Evolutionary conservation across 2,329 filamentous ascomycete species (phyloP).

Genomic region (Fusarium bactridioides): DNA sequence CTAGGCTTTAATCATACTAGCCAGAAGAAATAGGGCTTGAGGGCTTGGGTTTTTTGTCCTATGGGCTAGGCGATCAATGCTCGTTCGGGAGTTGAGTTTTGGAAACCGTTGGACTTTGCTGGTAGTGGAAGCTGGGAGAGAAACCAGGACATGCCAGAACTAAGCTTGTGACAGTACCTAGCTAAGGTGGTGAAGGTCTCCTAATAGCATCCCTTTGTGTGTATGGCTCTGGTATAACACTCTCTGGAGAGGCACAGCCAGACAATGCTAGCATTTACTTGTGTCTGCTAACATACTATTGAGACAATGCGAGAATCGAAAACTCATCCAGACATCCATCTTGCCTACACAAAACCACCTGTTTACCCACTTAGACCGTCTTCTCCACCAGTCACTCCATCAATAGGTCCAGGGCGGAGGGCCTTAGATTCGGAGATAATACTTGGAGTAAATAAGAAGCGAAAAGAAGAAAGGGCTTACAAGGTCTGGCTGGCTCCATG

Average conservation of each 20-base stretch:
- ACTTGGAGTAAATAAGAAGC: neutral
- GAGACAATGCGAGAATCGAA: neutral
- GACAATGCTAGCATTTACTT: neutral
- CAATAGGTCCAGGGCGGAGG: neutral
- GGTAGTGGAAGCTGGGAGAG: neutral
- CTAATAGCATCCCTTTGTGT: neutral
- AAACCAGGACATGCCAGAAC: neutral
- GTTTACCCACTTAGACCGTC: constrained; percentile 10
- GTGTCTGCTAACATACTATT: neutral
- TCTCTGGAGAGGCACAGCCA: neutral
- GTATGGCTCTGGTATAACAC: neutral
- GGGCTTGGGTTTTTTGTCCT: neutral
- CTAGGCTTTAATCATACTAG: constrained; percentile 25
- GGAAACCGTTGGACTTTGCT: constrained; percentile 22
- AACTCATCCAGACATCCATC: constrained; percentile 18
- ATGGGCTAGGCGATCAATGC: constrained; percentile 11
- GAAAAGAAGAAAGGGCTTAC: neutral
- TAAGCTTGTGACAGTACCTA: neutral
- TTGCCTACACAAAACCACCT: constrained; percentile 12
- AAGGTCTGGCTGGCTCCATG: constrained; percentile 14
- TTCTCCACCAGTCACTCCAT: constrained; percentile 18
- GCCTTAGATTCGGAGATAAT: neutral
- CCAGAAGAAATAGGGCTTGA: constrained; percentile 25
- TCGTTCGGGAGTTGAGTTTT: constrained; percentile 24
- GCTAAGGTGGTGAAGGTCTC: neutral